A percentile compares a stretch with the other conserved stretches of the same genome.
Conservation (phyloP, 306 rosid species). For the Lithocarpus polystachyus region DNA sequence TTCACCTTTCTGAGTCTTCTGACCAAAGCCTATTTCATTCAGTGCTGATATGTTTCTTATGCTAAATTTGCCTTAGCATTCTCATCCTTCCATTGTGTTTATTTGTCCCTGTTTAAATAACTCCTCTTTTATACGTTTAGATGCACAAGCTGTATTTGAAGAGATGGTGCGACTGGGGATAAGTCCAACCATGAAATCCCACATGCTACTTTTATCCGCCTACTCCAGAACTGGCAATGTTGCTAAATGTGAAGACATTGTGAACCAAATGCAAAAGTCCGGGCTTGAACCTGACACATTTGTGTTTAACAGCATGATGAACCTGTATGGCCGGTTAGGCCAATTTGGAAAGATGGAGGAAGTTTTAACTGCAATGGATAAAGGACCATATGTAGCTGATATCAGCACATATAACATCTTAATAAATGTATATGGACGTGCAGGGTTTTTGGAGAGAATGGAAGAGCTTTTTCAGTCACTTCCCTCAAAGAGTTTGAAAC, state of each 20-base stretch:
- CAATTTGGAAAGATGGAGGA: conserved; percentile 78
- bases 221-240: conserved; percentile 67
- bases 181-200: conserved; percentile 91
- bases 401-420: conserved; percentile 80
- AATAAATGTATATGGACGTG: conserved; percentile 78
- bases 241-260: conserved; percentile 70
- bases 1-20: neutral
- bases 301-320: conserved; percentile 79
- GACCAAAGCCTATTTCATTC: neutral
- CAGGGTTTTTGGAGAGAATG: conserved; percentile 73
- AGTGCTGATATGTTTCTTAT: neutral
- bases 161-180: conserved; percentile 84
- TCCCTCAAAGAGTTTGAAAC: conserved; percentile 50
- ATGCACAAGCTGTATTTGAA: conserved; percentile 69
- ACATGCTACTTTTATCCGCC: conserved; percentile 84
- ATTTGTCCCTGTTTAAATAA: neutral
- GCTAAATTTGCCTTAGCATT: no score
- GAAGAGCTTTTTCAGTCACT: conserved; percentile 62
- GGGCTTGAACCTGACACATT: conserved; percentile 76
- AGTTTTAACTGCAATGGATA: conserved; percentile 61
- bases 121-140: conserved; percentile 22
- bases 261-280: conserved; percentile 65
- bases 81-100: neutral
- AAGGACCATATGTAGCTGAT: conserved; percentile 55
- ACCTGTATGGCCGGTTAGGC: conserved; percentile 78